Evolutionary conservation across 768 basidiomycete species (phyloP), one percentile per base, ranked within the genome.

Genomic region (Collybia mongolica): DNA sequence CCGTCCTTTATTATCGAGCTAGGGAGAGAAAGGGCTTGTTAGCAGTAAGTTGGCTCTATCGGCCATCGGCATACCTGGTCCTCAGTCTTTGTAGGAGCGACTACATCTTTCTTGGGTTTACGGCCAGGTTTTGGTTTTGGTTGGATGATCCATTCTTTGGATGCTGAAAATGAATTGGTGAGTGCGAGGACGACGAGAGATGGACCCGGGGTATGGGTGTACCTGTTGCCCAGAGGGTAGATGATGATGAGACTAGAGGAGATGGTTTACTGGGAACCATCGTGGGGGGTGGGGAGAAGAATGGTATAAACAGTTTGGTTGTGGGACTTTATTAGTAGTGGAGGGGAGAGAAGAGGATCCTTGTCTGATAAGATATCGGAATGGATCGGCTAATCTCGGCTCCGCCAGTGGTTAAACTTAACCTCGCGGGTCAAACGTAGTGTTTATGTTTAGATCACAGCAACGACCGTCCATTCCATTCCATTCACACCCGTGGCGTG

Each of bases 71-170:
- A 48, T 58, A 84, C 89, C 63, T 82, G 81, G 8, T 76, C 77
- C 11, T 60, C 56, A 5, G 53, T 12, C 23, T 75, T 72, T 18
- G 63, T 46, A 23, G 68, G 52, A 26, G 71, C 55, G 9, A 62
- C 57, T 17, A 66, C 22, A 53, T 89, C 89, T 58, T 82, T 88
- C 79, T 92, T 93, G 15, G 90, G 90, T 71, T 93, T 93, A 40
- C 91, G 76, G 15, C 91, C 91, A 29, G 91, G 91, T 64, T 90
- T 93, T 7, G 90, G 87, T 60, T 88, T 90, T 6, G 91, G 86
- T 19, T 86, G 85, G 57, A 93, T 88, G 54, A 90, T 79, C 91
- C 91, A 93, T 66, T 92, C 88, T 66, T 85, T 91, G n/a, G 89
- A 90, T 23, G 90, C 90, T 90, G 63, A 46, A 26, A 47, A 52